phyloP scores from a whole-genome alignment of 176 grass and related monocot species.

The Pharus latifolius region DNA sequence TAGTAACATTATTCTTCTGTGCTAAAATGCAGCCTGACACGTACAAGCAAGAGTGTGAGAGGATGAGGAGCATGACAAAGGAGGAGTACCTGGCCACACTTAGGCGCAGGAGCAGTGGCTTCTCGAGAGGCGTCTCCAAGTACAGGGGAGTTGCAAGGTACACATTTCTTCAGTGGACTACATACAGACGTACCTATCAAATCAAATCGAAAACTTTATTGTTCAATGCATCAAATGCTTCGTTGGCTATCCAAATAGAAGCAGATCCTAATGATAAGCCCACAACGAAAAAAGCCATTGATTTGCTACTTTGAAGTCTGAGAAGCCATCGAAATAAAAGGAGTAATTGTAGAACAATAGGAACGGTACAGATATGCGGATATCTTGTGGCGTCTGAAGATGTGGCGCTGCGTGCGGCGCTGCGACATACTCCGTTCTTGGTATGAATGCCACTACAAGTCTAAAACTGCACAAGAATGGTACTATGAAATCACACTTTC shows the following conservation, averaged over 20 bases:
- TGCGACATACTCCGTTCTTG: neutral
- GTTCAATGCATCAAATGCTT: neutral
- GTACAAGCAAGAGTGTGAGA: slow-evolving; percentile 47
- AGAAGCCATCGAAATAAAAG: no score
- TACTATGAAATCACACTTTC: neutral
- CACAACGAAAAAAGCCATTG: neutral
- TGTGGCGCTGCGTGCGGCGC: no score
- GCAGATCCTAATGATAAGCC: neutral
- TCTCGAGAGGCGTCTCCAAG: slow-evolving; percentile 66
- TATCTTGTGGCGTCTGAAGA: no score
- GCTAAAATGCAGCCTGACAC: slow-evolving; percentile 42
- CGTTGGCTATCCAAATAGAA: neutral
- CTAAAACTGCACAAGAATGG: no score
- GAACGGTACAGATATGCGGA: no score
- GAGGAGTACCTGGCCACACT: slow-evolving; percentile 55
- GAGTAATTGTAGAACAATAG: no score
- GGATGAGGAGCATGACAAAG: slow-evolving; percentile 49
- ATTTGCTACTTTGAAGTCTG: no score
- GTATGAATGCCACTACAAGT: neutral
- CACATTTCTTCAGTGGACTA: neutral
- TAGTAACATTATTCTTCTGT: neutral
- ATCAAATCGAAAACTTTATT: neutral
- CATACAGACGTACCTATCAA: neutral
- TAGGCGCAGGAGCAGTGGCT: slow-evolving; percentile 60
- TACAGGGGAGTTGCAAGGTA: slow-evolving; percentile 86